These are phyloP conservation scores for Caryopteris hybrid DNA, from an alignment of 305 asterid genomes.

Conservation along the genomic window DNA sequence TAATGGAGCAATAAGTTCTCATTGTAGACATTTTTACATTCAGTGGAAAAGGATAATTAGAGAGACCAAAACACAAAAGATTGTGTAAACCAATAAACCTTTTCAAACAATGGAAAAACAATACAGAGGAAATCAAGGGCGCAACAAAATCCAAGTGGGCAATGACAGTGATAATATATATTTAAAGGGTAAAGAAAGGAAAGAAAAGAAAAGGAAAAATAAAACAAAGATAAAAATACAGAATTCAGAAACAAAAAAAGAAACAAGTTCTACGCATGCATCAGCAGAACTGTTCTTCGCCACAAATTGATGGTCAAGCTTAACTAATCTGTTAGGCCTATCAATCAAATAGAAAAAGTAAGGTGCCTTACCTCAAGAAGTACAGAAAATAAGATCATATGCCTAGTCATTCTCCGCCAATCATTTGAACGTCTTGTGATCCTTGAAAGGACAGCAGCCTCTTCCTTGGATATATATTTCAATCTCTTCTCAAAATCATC, in stretches of 20 bases:
- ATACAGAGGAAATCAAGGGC: not conserved
- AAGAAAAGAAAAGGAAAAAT: too few species aligned
- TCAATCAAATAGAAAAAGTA: not conserved
- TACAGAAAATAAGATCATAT: slow-evolving; percentile 55
- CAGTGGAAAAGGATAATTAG: not conserved
- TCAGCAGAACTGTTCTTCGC: too few species aligned
- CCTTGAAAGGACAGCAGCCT: slow-evolving; percentile 71
- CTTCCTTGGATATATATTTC: slow-evolving; percentile 85
- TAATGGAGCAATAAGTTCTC: not conserved
- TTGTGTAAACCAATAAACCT: not conserved
- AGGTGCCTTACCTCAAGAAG: slow-evolving; percentile 58
- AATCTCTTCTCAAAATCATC: slow-evolving; percentile 93
- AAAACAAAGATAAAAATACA: too few species aligned
- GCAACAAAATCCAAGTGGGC: not conserved
- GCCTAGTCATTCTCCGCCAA: slow-evolving; percentile 54
- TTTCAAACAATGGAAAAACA: not conserved
- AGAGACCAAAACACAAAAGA: not conserved
- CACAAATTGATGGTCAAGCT: not conserved
- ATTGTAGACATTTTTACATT: not conserved
- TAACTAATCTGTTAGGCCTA: not conserved
- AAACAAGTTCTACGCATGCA: too few species aligned
- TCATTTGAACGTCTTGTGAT: slow-evolving; percentile 55
- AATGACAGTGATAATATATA: too few species aligned
- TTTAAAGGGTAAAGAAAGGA: too few species aligned
- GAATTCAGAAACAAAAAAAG: too few species aligned